These are phyloP conservation scores for Agaricus sinodeliciosus DNA, from an alignment of 768 basidiomycete species.

Conservation along the genomic window DNA sequence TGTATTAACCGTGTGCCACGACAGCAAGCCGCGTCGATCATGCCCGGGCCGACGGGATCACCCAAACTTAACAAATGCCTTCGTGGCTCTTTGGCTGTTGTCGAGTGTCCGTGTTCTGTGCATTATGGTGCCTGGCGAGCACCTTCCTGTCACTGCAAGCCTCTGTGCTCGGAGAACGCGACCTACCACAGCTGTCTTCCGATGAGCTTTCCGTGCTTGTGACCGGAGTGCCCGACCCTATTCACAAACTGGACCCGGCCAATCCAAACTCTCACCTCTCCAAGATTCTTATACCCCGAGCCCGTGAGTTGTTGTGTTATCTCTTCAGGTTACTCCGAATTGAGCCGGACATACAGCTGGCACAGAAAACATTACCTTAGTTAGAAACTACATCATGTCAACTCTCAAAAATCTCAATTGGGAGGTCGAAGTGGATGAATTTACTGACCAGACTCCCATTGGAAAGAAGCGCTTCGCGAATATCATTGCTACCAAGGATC, in stretches of 20 bases:
- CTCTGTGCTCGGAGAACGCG: conserved; percentile 33
- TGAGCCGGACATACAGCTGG: conserved; percentile 37
- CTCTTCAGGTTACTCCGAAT: background rate
- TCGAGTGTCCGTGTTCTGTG: conserved; percentile 11
- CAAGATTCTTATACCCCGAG: conserved; percentile 79
- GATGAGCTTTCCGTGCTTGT: conserved; percentile 46
- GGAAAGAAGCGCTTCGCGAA: conserved; percentile 80
- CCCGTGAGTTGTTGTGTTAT: conserved; percentile 41
- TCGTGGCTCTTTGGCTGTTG: conserved; percentile 9
- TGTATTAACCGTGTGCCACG: background rate
- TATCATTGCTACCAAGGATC: conserved; percentile 92
- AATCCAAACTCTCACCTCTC: conserved; percentile 71
- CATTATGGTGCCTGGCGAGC: conserved; percentile 18
- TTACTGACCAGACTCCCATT: conserved; percentile 74
- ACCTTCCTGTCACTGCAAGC: conserved; percentile 26
- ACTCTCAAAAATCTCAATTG: conserved; percentile 70
- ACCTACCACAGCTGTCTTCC: conserved; percentile 38
- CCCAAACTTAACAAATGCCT: conserved; percentile 4
- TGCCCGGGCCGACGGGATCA: background rate
- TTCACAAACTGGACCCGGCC: conserved; percentile 58
- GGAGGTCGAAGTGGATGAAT: conserved; percentile 83
- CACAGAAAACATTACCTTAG: conserved; percentile 72
- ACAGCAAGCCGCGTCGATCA: background rate
- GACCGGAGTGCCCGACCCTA: conserved; percentile 48
- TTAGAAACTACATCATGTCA: conserved; percentile 74